Evolutionary conservation across 1,284 basidiomycete species (phyloP), one percentile per base, ranked within the genome.

Genomic region (Cerrena zonata): DNA sequence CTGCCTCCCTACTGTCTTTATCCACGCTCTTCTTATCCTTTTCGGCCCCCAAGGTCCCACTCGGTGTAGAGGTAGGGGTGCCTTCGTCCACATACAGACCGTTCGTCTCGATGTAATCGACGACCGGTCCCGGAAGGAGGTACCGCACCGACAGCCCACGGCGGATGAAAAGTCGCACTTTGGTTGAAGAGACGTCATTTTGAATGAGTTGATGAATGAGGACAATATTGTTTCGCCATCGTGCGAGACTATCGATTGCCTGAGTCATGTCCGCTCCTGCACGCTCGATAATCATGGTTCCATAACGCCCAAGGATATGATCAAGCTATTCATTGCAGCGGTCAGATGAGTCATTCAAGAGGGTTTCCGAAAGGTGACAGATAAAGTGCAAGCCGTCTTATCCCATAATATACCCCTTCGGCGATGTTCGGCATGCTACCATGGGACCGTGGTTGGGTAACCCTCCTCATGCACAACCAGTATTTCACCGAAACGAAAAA

Each of bases 161-260:
- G 55, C 92, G 77, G 34, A 99, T 79, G 71, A 98, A 98, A 37
- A 99, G 71, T 40, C 88, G 66, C 53, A 93, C 92, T 75, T 98
- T 98, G 24, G 94, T 96, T 53, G 89, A 92, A 15, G 92, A 95
- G 45, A 99, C 95, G 66, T 99, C 95, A 68, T 99, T 99, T 69
- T 98, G 94, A 59, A 99, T 98, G 49, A 97, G 82, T 69, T 99
- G 95, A 51, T 91, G 87, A 62, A 96, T 89, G 58, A 98, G 84
- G 65, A 93, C 86, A 57, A 99, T 94, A 67, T 98, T 99, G 64
- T 85, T 78, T 52, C 89, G 76, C 87, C 88, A 91, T 53, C 82
- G 80, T 38, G 86, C 81, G 59, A 90, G 76, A 60, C 70, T 78
- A 61, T 89, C 87, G 36, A 82, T 86, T 15, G 87, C 87, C 61